phyloP scores from a whole-genome alignment of 108 stramenopile genomes.

The Schizochytrium sp. region DNA sequence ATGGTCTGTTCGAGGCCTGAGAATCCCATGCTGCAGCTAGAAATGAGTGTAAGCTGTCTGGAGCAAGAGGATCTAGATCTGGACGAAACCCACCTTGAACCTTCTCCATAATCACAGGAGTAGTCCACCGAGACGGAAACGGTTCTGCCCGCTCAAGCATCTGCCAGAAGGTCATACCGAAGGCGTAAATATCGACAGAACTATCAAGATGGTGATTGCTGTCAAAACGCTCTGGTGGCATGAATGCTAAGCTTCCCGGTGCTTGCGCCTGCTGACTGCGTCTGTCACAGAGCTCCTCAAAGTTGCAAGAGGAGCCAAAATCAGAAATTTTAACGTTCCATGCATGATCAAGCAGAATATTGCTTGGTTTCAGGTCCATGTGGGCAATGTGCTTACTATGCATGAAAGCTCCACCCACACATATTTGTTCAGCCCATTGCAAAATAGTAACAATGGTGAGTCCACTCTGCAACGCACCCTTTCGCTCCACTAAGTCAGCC shows the following conservation, averaged over 20 bases:
- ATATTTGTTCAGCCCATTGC: slow-evolving; percentile 38
- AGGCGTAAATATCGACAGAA: slow-evolving; percentile 37
- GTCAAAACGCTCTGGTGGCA: slow-evolving; percentile 3
- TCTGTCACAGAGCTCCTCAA: not conserved
- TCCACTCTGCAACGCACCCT: not conserved
- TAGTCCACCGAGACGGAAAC: not conserved
- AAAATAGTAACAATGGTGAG: not conserved
- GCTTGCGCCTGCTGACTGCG: not conserved
- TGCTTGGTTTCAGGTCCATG: slow-evolving; percentile 20
- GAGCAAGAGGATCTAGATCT: not conserved
- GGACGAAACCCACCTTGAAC: not conserved
- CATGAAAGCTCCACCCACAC: not conserved
- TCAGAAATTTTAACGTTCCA: slow-evolving; percentile 36
- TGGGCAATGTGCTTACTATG: not conserved
- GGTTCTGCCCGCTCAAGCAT: not conserved
- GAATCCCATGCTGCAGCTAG: not conserved
- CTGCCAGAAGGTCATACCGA: not conserved
- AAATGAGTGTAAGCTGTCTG: not conserved
- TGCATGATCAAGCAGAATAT: slow-evolving; percentile 11
- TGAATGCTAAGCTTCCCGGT: slow-evolving; percentile 23
- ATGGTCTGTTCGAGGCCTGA: not conserved
- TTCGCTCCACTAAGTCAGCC: not conserved
- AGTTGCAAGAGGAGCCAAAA: slow-evolving; percentile 15
- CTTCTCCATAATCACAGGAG: not conserved
- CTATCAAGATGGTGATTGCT: not conserved